phyloP scores from a whole-genome alignment of 345 rosid genomes.

The Eucalyptus regnans region DNA sequence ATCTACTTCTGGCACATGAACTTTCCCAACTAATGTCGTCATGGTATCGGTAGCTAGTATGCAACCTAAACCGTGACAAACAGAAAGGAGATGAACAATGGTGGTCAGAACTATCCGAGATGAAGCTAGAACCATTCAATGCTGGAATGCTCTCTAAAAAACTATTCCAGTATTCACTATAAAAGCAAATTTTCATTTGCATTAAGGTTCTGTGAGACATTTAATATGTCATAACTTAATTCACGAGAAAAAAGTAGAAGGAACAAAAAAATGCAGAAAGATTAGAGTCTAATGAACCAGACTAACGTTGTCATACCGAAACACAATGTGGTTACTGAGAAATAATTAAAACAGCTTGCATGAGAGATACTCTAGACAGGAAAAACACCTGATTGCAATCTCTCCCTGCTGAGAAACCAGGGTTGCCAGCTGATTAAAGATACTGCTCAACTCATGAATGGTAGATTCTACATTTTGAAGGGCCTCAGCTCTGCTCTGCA shows the following conservation, averaged over 20 bases:
- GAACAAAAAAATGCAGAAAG: neutral
- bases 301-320: neutral
- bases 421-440: slow-evolving; percentile 48
- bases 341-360: neutral
- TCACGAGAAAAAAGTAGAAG: neutral
- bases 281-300: neutral
- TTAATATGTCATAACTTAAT: neutral
- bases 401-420: slow-evolving; percentile 65
- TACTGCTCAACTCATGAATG: slow-evolving; percentile 46
- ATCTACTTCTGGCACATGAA: neutral
- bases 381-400: slow-evolving; percentile 44
- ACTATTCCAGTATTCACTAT: neutral
- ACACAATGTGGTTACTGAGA: neutral
- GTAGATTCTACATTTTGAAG: slow-evolving; percentile 60
- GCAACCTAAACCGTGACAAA: neutral
- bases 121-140: neutral
- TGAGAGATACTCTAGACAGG: neutral
- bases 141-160: neutral
- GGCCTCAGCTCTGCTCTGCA: slow-evolving; percentile 72
- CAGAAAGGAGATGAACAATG: neutral
- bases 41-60: neutral
- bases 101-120: neutral
- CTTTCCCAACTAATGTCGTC: neutral
- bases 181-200: neutral
- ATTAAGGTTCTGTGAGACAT: neutral